These are phyloP conservation scores for Candida dajiaensis DNA, from an alignment of 805 yeast genomes.

Conservation along the genomic window DNA sequence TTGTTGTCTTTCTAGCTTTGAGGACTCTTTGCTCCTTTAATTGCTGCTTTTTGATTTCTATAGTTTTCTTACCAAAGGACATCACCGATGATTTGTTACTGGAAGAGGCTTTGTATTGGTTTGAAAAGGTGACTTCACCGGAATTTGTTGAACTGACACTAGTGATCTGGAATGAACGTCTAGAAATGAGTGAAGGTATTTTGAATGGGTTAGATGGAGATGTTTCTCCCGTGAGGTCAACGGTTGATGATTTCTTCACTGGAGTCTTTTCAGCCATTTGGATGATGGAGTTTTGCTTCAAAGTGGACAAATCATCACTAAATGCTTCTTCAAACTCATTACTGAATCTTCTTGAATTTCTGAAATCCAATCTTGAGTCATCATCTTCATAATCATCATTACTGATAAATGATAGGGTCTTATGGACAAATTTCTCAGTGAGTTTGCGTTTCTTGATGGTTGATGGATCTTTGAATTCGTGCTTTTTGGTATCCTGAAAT, in stretches of 20 bases:
- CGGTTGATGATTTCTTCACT: conserved; percentile 9
- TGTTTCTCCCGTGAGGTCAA: conserved; percentile 18
- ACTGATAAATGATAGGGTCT: conserved; percentile 47
- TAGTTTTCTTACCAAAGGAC: conserved; percentile 35
- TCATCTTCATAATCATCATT: conserved; percentile 23
- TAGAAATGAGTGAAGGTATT: conserved; percentile 36
- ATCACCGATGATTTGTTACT: conserved; percentile 56
- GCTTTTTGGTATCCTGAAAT: conserved; percentile 25
- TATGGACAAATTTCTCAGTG: conserved; percentile 51
- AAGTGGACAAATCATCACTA: conserved; percentile 37
- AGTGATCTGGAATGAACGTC: conserved; percentile 32
- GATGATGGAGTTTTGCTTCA: conserved; percentile 38
- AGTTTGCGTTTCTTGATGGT: conserved; percentile 30
- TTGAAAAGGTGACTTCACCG: conserved; percentile 45
- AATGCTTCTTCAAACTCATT: conserved; percentile 29
- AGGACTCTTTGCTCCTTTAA: conserved; percentile 17
- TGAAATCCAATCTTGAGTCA: background rate
- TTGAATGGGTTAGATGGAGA: conserved; percentile 22
- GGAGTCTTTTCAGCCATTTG: conserved; percentile 27
- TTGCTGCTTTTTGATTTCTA: conserved; percentile 5
- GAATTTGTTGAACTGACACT: conserved; percentile 20
- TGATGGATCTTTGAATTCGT: conserved; percentile 17
- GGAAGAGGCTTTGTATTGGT: conserved; percentile 47
- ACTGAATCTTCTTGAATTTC: conserved; percentile 26
- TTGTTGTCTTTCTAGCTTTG: conserved; percentile 18